Evolutionary conservation across 2,329 filamentous ascomycete species (phyloP).

Genomic region (Didymella exigua): DNA sequence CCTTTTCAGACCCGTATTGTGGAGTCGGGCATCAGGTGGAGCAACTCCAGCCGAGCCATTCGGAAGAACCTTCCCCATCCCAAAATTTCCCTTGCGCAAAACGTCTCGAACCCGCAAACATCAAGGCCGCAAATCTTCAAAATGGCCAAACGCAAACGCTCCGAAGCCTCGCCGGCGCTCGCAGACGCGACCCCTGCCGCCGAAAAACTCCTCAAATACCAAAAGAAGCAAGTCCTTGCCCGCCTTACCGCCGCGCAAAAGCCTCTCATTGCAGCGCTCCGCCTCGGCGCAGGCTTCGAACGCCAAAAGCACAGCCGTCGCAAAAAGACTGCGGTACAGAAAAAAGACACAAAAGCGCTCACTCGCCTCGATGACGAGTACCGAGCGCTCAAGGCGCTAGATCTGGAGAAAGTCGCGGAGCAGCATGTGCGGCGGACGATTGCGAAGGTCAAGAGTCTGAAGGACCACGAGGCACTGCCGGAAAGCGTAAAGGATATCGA

Average conservation of each 20-base stretch:
- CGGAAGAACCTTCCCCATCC: constrained; percentile 3
- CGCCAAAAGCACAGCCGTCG: constrained; percentile 73
- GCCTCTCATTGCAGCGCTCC: constrained; percentile 67
- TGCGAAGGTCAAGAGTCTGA: constrained; percentile 62
- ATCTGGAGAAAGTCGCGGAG: constrained; percentile 57
- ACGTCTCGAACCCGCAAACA: background rate
- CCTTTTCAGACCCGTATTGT: background rate
- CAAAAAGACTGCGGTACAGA: constrained; percentile 59
- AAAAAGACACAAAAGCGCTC: constrained; percentile 56
- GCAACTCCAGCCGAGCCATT: constrained; percentile 5
- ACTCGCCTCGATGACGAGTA: constrained; percentile 68
- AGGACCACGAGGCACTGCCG: constrained; percentile 56
- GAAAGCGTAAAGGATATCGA: constrained; percentile 43
- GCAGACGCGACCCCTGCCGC: constrained; percentile 3
- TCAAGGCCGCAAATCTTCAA: background rate
- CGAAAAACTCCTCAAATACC: constrained; percentile 18
- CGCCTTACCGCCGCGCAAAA: constrained; percentile 61
- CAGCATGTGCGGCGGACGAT: constrained; percentile 63
- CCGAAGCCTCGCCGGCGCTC: constrained; percentile 19
- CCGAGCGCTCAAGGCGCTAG: constrained; percentile 62
- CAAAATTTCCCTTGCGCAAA: constrained; percentile 12
- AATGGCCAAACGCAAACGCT: constrained; percentile 47
- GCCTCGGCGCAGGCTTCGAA: constrained; percentile 76
- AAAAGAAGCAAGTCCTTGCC: constrained; percentile 42
- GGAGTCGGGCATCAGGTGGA: background rate